Conservation (phyloP, 2,329 filamentous ascomycete genomes). For the Drechslerella coelobrocha region DNA sequence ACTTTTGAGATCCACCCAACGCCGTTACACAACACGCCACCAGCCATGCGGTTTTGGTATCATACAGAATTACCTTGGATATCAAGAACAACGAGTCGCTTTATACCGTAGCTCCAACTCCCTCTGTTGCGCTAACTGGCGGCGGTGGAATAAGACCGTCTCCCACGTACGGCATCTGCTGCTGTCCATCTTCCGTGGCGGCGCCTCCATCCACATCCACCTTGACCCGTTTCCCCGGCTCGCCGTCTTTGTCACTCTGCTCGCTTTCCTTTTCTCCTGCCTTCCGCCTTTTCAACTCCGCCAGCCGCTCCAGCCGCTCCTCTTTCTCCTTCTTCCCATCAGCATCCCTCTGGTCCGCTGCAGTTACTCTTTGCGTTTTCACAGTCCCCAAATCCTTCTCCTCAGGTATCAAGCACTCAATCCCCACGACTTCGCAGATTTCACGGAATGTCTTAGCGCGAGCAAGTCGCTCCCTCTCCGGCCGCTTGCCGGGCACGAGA, state of each 20-base stretch:
- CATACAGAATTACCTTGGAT: too few relatives aligned
- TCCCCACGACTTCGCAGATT: constrained; percentile 69
- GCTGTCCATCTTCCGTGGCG: too few relatives aligned
- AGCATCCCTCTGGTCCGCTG: constrained; percentile 34
- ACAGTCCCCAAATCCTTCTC: constrained; percentile 67
- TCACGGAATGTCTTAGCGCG: constrained; percentile 74
- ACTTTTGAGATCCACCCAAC: too few relatives aligned
- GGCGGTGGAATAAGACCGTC: neutral
- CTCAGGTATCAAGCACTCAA: constrained; percentile 68
- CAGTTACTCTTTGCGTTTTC: constrained; percentile 33
- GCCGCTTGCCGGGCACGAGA: constrained; percentile 83
- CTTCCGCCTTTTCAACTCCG: constrained; percentile 56
- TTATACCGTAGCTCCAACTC: constrained; percentile 11
- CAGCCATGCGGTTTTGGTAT: too few relatives aligned
- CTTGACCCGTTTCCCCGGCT: constrained; percentile 25
- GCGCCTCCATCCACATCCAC: constrained; percentile 4
- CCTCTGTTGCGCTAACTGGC: constrained; percentile 3
- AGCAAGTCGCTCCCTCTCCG: constrained; percentile 68
- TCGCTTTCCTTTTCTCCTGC: constrained; percentile 52
- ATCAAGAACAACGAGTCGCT: too few relatives aligned
- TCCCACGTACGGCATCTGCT: constrained; percentile 35
- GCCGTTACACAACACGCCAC: too few relatives aligned
- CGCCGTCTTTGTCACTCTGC: neutral
- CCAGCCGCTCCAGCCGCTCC: constrained; percentile 48
- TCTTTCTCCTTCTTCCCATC: constrained; percentile 40